Conservation (phyloP, 768 basidiomycete species). For the Hebeloma cylindrosporum region DNA sequence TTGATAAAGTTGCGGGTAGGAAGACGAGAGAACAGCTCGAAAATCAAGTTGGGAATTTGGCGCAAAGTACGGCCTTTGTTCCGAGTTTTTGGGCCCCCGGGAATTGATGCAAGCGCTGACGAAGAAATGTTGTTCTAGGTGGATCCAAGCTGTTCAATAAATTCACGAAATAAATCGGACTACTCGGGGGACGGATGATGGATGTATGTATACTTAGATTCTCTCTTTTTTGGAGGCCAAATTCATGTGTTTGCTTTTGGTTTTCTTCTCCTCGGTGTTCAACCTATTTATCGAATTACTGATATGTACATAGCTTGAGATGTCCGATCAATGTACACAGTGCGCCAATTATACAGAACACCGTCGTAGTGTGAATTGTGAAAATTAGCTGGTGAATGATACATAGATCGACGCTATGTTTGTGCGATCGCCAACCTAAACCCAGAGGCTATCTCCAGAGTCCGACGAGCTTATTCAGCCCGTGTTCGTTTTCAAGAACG, state of each 20-base stretch:
- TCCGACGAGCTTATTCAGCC: too few species aligned
- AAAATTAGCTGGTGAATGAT: too few species aligned
- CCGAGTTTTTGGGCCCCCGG: constrained; percentile 3
- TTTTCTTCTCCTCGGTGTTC: background rate
- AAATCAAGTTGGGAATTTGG: constrained; percentile 42
- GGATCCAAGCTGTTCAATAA: constrained; percentile 48
- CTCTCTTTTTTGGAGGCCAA: background rate
- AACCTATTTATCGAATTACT: background rate
- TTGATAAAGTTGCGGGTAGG: constrained; percentile 57
- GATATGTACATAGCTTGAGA: background rate
- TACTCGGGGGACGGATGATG: background rate
- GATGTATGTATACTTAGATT: too few species aligned
- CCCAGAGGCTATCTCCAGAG: too few species aligned
- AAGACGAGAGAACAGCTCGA: constrained; percentile 51
- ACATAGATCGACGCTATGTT: too few species aligned
- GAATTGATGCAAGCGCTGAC: constrained; percentile 7
- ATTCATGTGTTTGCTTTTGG: background rate
- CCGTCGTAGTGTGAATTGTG: too few species aligned
- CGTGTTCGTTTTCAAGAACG: too few species aligned
- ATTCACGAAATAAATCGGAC: constrained; percentile 32
- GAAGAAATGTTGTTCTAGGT: constrained; percentile 26
- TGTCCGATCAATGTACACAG: constrained; percentile 2
- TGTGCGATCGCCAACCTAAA: too few species aligned
- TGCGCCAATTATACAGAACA: too few species aligned
- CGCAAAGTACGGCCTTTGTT: constrained; percentile 45